Evolutionary conservation across 164 flowering plant species (phyloP), one percentile per base, ranked within the genome.

Genomic region (Aristolochia fimbriata): DNA sequence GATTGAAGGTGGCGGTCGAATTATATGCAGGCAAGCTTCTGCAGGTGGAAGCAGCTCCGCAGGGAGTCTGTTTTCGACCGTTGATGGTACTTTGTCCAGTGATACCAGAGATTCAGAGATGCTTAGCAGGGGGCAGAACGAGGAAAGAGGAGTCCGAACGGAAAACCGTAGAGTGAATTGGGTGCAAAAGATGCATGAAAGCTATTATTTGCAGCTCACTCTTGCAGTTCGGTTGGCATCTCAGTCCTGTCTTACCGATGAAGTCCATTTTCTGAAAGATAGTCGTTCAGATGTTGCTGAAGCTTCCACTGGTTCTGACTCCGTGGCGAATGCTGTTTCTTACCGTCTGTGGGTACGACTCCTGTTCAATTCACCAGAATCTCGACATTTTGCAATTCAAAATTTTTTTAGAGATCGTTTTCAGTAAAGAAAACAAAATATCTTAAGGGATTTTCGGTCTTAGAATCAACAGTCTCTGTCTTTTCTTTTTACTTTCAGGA

Each of bases 301-400:
- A 20, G 62, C 62, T 48, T 67, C 70, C 59, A 63, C 70, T 16
- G 88, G 85, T 69, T 76, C 71, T 0, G 84, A 85, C 43, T 63
- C 76, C 0, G 82, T 82, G 31, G 77, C 72, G 0, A 84, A 85
- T 33, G 64, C 76, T 1, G 82, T 82, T 45, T 86, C 96, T 2
- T 84, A 84, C 64, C 86, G 98, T 45, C 82, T 92, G 12, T 92
- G 98, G 98, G 98, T 87, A 73, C 19, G 59, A 33, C 15, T 49
- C n/a, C 16, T 47, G 4, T 58, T 15, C 22, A 19, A 12, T 51
- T 25, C 43, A 37, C 43, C 43, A 37, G 11, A 10, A 3, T 0
- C 12, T 3, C 22, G 13, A 9, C 27, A n/a, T 52, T 22, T 23
- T 2, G 30, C 7, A 23, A 22, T 22, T 23, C 8, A 19, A 12